phyloP scores from a whole-genome alignment of 2,329 filamentous ascomycete species.

The Colletotrichum sp. region DNA sequence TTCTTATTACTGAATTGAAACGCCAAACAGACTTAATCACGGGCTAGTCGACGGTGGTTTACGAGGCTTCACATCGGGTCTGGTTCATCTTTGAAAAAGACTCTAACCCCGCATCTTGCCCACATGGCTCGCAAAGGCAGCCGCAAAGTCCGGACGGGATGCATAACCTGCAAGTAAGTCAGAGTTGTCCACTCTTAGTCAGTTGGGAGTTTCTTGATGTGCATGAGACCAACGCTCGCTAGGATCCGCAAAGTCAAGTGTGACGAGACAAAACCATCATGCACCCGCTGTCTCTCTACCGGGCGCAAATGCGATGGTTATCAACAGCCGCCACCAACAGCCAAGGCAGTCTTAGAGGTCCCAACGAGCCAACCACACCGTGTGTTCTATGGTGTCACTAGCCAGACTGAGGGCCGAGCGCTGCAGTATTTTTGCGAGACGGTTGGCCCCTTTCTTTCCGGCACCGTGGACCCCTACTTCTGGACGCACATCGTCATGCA shows the following conservation, averaged over 20 bases:
- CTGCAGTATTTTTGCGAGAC: constrained; percentile 38
- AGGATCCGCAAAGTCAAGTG: constrained; percentile 64
- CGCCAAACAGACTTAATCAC: background rate
- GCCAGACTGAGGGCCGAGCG: constrained; percentile 24
- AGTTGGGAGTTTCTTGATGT: background rate
- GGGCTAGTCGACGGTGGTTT: background rate
- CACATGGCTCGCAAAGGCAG: constrained; percentile 42
- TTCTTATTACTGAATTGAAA: background rate
- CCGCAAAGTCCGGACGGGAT: constrained; percentile 54
- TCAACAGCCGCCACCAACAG: constrained; percentile 24
- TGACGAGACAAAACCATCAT: constrained; percentile 60
- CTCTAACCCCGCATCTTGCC: background rate
- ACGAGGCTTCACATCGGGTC: background rate
- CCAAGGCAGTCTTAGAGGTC: constrained; percentile 22
- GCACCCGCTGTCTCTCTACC: constrained; percentile 58
- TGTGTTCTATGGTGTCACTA: constrained; percentile 16
- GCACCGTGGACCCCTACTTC: constrained; percentile 47
- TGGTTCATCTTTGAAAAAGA: background rate
- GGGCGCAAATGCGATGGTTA: constrained; percentile 66
- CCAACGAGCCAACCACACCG: constrained; percentile 12
- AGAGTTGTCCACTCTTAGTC: background rate
- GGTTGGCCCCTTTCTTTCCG: constrained; percentile 39
- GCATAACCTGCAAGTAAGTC: constrained; percentile 59
- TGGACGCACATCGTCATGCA: constrained; percentile 52
- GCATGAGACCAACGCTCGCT: background rate